These are phyloP conservation scores for Sarocladiaceae sp. DNA, from an alignment of 2,329 filamentous ascomycete species.

Conservation along the genomic window DNA sequence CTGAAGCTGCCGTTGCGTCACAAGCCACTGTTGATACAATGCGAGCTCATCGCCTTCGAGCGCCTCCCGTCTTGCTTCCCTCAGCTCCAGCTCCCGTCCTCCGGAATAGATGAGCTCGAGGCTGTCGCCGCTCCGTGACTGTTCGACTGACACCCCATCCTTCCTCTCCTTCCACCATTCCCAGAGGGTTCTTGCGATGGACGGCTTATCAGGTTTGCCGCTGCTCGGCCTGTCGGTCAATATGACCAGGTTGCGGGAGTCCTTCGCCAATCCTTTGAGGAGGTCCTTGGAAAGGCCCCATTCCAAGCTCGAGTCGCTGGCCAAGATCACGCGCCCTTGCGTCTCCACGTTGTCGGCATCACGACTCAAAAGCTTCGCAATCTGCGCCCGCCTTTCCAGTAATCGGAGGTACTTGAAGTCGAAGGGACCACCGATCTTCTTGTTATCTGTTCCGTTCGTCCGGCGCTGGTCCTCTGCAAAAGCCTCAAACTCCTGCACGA, in stretches of 20 bases:
- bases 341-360: slow-evolving; percentile 33
- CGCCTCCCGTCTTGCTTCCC: slow-evolving; percentile 54
- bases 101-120: slow-evolving; percentile 62
- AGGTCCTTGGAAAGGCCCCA: slow-evolving; percentile 92
- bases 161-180: slow-evolving; percentile 67
- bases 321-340: slow-evolving; percentile 70
- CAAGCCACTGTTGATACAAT: slow-evolving; percentile 87
- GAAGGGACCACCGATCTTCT: slow-evolving; percentile 63
- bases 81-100: slow-evolving; percentile 55
- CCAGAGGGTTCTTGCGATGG: slow-evolving; percentile 71
- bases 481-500: slow-evolving; percentile 85
- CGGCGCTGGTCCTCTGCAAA: slow-evolving; percentile 48
- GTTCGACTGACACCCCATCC: slow-evolving; percentile 56
- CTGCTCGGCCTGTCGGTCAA: slow-evolving; percentile 68
- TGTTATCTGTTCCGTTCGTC: slow-evolving; percentile 39
- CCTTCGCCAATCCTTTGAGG: slow-evolving; percentile 65
- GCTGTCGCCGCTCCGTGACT: slow-evolving; percentile 45
- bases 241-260: slow-evolving; percentile 76
- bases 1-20: slow-evolving; percentile 80
- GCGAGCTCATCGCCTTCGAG: slow-evolving; percentile 70
- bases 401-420: slow-evolving; percentile 82
- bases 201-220: slow-evolving; percentile 35
- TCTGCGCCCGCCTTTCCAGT: slow-evolving; percentile 73
- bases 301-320: slow-evolving; percentile 82
- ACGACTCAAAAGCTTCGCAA: slow-evolving; percentile 60